Evolutionary conservation across 495 filamentous ascomycete species (phyloP).

Genomic region (Glonium stellatum): DNA sequence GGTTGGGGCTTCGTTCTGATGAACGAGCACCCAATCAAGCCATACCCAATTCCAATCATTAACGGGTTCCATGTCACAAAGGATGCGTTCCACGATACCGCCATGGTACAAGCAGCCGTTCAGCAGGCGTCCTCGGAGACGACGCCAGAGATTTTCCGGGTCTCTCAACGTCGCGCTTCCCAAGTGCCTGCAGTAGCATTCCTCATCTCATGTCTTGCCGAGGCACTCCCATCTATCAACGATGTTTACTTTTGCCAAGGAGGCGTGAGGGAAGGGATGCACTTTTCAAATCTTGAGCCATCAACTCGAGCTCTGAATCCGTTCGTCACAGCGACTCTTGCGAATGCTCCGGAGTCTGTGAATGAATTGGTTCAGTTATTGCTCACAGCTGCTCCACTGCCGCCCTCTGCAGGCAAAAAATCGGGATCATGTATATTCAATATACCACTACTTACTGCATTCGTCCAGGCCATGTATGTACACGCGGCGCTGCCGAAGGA

Average conservation of each 20-base stretch:
- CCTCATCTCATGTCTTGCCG: constrained; percentile 63
- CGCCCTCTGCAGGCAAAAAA: constrained; percentile 20
- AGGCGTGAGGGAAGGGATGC: constrained; percentile 75
- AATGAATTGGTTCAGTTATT: constrained; percentile 40
- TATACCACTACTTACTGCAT: constrained; percentile 8
- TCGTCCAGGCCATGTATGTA: constrained; percentile 23
- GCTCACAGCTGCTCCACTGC: constrained; percentile 37
- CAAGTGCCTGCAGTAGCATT: constrained; percentile 82
- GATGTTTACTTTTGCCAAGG: constrained; percentile 67
- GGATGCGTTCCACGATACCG: constrained; percentile 54
- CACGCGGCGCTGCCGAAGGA: constrained; percentile 27
- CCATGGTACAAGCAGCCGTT: constrained; percentile 50
- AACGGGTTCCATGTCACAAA: constrained; percentile 67
- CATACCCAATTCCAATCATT: constrained; percentile 80
- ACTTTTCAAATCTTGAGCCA: constrained; percentile 59
- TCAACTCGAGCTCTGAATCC: constrained; percentile 57
- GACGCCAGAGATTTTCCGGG: constrained; percentile 59
- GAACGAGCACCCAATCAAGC: constrained; percentile 53
- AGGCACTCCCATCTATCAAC: constrained; percentile 62
- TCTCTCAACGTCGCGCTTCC: constrained; percentile 69
- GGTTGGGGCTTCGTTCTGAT: constrained; percentile 86
- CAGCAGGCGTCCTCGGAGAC: constrained; percentile 37
- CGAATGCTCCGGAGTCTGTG: constrained; percentile 43
- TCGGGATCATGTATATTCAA: constrained; percentile 30
- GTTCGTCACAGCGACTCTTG: constrained; percentile 51